Conservation (phyloP, 75 land plant genomes). For the Cupressus sempervirens region DNA sequence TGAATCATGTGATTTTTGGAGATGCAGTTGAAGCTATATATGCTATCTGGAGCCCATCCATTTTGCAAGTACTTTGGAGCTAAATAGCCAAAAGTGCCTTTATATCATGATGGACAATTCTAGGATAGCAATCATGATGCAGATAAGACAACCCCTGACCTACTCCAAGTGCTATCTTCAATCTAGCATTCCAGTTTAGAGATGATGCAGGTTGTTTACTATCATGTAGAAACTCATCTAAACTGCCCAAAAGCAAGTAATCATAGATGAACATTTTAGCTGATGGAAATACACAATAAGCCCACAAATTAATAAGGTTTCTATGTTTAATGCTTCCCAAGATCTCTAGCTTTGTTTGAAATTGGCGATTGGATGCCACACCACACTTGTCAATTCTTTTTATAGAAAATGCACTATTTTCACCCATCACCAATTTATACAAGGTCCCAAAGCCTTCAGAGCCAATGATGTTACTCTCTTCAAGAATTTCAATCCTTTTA, state of each 20-base stretch:
- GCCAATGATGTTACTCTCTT: conserved; percentile 80
- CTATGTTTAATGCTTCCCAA: conserved; percentile 91
- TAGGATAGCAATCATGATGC: conserved; percentile 88
- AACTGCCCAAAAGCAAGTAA: conserved; percentile 71
- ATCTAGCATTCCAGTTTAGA: conserved; percentile 67
- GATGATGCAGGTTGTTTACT: conserved; percentile 27
- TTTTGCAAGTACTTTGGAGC: conserved; percentile 94
- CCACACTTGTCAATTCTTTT: conserved; percentile 65
- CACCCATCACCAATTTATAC: too few relatives aligned
- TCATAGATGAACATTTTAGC: too few relatives aligned
- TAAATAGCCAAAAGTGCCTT: conserved; percentile 94
- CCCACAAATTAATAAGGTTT: conserved; percentile 85
- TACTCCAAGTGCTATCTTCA: conserved; percentile 77
- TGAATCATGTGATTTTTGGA: too few relatives aligned
- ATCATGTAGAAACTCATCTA: conserved; percentile 83
- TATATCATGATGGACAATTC: conserved; percentile 81
- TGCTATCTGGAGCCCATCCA: too few relatives aligned
- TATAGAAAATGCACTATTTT: conserved; percentile 77
- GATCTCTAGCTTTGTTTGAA: conserved; percentile 84
- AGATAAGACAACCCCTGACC: conserved; percentile 82
- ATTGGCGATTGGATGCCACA: conserved; percentile 57
- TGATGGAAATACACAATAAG: conserved; percentile 71
- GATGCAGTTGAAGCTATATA: too few relatives aligned
- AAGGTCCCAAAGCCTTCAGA: conserved; percentile 95
- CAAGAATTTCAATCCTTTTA: conserved; percentile 69